Evolutionary conservation across 164 flowering plant species (phyloP), one percentile per base, ranked within the genome.

Genomic region (Vitis cinerea): DNA sequence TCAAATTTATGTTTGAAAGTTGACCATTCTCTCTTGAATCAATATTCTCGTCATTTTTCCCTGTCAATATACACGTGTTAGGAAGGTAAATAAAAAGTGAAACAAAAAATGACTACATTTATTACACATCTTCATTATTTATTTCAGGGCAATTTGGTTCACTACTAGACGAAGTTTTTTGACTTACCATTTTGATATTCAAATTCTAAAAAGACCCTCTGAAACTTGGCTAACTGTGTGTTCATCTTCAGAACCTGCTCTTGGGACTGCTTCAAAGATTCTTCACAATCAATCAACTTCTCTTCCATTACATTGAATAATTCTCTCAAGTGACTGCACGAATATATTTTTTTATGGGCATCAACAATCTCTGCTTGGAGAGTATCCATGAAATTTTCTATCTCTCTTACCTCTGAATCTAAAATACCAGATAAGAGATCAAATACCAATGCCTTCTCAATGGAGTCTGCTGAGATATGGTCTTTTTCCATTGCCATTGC

Each of bases 361-460:
- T 78, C 80, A 56, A 72, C 64, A 71, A 90, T 84, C 66, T 90
- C 89, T 30, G 59, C 70, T 55, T 83, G 81, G 16, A 96, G 79
- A 73, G 75, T 64, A 68, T 70, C 78, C 79, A 89, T 52, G 74
- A 87, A 86, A 57, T 50, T 65, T 58, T 84, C 88, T 68, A 90
- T 69, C 76, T 88, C 93, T 68, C 73, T 83, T 47, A 85, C 84
- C 81, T 90, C 97, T 6, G 94, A 88, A 79, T 87, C 97, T 57
- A 93, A 75, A 70, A 90, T 66, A 17, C 86, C 88, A 65, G 83
- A 86, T 67, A 96, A 80, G 57, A 87, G 73, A 82, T 90, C 88
- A 71, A 83, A 90, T 64, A 82, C 88, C 71, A 93, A 19, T 8
- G 86, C 87, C 79, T 87, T 85, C 68, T 83, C 87, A 65, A 74